A percentile compares a stretch with the other conserved stretches of the same genome.
phyloP scores from a whole-genome alignment of 768 basidiomycete genomes.

The Cyathus striatus region DNA sequence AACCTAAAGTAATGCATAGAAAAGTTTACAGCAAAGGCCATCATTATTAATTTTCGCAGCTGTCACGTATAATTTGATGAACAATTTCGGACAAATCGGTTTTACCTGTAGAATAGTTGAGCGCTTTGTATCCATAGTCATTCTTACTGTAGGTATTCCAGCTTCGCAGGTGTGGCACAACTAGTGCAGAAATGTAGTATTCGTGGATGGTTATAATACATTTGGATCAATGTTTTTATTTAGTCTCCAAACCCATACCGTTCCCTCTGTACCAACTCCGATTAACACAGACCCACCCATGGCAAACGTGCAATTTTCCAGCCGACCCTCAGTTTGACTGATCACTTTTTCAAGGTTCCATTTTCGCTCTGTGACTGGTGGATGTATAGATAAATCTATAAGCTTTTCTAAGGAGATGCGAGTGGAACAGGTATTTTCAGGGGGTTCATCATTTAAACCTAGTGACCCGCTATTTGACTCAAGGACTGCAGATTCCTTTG shows the following conservation, averaged over 20 bases:
- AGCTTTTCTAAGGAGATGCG: background rate
- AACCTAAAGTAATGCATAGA: constrained; percentile 6
- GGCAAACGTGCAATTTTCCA: constrained; percentile 39
- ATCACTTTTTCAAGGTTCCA: constrained; percentile 7
- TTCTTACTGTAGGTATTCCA: too few relatives aligned
- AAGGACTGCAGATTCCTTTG: constrained; percentile 8
- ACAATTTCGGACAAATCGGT: too few relatives aligned
- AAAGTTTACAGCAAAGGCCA: constrained; percentile 9
- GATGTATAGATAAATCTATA: constrained; percentile 1
- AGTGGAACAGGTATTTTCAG: background rate
- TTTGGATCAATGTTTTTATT: too few relatives aligned
- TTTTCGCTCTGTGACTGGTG: constrained; percentile 14
- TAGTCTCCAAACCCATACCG: constrained; percentile 35
- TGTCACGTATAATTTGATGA: too few relatives aligned
- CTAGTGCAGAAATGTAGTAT: too few relatives aligned
- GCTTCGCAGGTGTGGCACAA: too few relatives aligned
- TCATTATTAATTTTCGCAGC: too few relatives aligned
- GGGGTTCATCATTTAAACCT: background rate
- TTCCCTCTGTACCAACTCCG: constrained; percentile 33
- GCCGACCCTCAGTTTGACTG: background rate
- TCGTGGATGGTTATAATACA: too few relatives aligned
- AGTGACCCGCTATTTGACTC: constrained; percentile 4
- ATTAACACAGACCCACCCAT: constrained; percentile 35
- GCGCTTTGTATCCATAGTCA: too few relatives aligned
- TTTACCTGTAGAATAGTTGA: too few relatives aligned